phyloP scores from a whole-genome alignment of 768 basidiomycete genomes.

The Suillus clintonianus region DNA sequence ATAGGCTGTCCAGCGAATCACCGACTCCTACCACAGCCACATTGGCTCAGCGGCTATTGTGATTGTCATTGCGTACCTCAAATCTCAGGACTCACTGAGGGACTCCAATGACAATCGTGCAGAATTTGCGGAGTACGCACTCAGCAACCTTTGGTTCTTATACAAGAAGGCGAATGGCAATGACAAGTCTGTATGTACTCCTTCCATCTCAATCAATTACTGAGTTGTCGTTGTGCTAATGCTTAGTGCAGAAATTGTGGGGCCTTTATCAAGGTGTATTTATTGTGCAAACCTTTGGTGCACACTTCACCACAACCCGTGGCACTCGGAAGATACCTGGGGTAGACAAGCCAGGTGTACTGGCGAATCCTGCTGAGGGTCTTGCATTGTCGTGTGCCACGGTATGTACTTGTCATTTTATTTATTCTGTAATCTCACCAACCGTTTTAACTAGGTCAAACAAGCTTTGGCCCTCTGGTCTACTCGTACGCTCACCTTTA shows the following conservation, averaged over 20 bases:
- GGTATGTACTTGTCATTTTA: not conserved
- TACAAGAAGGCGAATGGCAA: not conserved
- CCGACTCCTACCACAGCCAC: not conserved
- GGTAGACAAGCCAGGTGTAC: not conserved
- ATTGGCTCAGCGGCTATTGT: not conserved
- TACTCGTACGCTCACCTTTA: not conserved
- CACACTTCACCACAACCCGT: not conserved
- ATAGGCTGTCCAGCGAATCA: not conserved
- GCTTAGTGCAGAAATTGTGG: not conserved
- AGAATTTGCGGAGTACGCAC: not conserved
- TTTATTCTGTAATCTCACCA: not conserved
- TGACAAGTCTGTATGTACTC: not conserved
- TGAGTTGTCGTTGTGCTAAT: not conserved
- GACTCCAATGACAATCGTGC: not conserved
- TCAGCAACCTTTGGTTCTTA: not conserved
- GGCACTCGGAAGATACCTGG: not conserved
- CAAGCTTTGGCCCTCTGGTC: not conserved
- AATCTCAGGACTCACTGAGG: not conserved
- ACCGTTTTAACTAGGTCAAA: not conserved
- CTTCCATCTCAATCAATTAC: not conserved
- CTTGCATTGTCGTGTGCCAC: not conserved
- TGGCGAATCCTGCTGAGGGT: not conserved
- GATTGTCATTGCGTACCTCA: not conserved
- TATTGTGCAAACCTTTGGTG: not conserved
- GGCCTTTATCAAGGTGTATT: not conserved